Base-by-base conservation (phyloP, 2,329 filamentous ascomycete genomes). In the Nannizzia gypsea region DNA sequence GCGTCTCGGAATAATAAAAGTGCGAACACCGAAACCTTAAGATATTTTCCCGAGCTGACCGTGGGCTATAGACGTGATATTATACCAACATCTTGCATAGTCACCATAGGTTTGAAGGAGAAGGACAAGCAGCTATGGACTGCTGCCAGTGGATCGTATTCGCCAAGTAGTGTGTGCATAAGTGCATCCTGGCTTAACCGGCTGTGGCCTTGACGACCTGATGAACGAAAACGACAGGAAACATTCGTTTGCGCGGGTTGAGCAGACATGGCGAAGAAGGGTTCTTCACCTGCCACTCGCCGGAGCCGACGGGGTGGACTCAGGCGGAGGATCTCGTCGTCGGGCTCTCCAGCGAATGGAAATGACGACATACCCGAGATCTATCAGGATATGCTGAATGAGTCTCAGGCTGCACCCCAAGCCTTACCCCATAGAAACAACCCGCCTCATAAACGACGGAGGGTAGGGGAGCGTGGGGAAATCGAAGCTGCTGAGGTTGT, bases 381-480 rank as follows among this genome's bases (percentile, higher is more conserved):
- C 15, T 63, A 63, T 46, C 59, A 31, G 11, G 59, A 63, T 4
- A 61, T 63, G 60, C 60, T 63, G 9, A 52, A 20, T n/a, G 61
- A 63, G 31, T 48, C 54, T 13, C 38, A 46, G 52, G n/a, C 59
- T 3, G 20, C n/a, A 20, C 24, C 38, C 20, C 56, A 54, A 42
- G 6, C 11, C 46, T 55, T 34, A 44, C 48, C 54, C 11, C 28
- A 54, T 34, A 34, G 26, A n/a, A 34, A 54, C 31, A 50, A 60
- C 26, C 56, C 60, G 13, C 59, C 61, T 22, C 54, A 59, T 15
- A 65, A 58, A 63, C 62, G 59, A 40, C 63, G 31, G 62, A 63
- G 34, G 65, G 68, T 59, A 63, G 69, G 36, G 24, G 61, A 64
- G 52, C 61, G 56, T 24, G 61, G 54, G 13, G 55, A 44, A 20